phyloP scores from a whole-genome alignment of 1,284 basidiomycete species.

The Austroboletus niveus region DNA sequence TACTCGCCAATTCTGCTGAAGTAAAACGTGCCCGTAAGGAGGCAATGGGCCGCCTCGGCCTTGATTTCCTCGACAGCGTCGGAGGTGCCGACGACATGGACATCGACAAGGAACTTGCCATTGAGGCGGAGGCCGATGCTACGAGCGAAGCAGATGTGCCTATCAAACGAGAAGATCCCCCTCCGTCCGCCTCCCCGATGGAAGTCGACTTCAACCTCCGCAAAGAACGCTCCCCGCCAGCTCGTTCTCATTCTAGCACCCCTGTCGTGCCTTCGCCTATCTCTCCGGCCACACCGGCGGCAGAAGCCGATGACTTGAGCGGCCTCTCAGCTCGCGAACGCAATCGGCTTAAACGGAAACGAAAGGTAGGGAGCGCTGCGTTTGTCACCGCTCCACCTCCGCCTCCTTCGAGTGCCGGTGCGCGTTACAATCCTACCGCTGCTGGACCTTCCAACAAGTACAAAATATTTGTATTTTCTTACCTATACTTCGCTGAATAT shows the following conservation, averaged over 20 bases:
- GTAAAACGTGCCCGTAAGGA: conserved; percentile 81
- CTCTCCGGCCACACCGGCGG: conserved; percentile 38
- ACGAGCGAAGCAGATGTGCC: conserved; percentile 41
- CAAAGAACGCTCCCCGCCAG: conserved; percentile 31
- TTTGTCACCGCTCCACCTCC: conserved; percentile 74
- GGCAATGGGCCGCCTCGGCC: conserved; percentile 77
- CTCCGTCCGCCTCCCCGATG: conserved; percentile 35
- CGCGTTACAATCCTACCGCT: conserved; percentile 58
- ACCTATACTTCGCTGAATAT: conserved; percentile 14
- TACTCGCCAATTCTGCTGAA: conserved; percentile 66
- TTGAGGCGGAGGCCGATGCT: conserved; percentile 52
- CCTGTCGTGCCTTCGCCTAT: conserved; percentile 56
- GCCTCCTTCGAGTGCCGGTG: conserved; percentile 45
- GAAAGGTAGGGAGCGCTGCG: conserved; percentile 80
- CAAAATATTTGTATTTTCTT: conserved; percentile 4
- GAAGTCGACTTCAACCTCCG: conserved; percentile 36
- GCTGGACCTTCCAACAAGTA: conserved; percentile 60
- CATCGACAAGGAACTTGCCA: conserved; percentile 74
- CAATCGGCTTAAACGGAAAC: conserved; percentile 88
- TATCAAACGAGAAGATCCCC: conserved; percentile 40
- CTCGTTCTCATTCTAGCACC: conserved; percentile 46
- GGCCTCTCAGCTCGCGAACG: conserved; percentile 82
- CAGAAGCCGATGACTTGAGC: conserved; percentile 44
- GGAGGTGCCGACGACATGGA: conserved; percentile 73
- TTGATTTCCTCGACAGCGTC: conserved; percentile 76